phyloP scores from a whole-genome alignment of 2,329 filamentous ascomycete genomes.

The Tolypocladium pustulatum region DNA sequence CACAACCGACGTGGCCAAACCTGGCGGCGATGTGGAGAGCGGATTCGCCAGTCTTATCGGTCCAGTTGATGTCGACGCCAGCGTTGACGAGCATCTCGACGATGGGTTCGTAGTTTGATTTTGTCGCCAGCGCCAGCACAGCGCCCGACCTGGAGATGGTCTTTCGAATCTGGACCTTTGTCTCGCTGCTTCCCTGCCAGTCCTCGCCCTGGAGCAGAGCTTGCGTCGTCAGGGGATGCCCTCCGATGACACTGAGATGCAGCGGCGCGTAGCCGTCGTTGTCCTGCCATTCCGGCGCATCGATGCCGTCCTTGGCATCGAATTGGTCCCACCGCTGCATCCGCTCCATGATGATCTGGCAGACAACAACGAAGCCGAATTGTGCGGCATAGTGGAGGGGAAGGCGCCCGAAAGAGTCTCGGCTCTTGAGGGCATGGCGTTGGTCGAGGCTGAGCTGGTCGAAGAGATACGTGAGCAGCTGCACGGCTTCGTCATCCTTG shows the following conservation, averaged over 20 bases:
- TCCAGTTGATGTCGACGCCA: constrained; percentile 87
- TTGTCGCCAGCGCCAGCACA: constrained; percentile 79
- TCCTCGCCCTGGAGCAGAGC: constrained; percentile 71
- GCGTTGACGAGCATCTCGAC: constrained; percentile 82
- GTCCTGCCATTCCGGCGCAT: constrained; percentile 84
- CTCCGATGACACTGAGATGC: constrained; percentile 84
- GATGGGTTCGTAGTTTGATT: constrained; percentile 75
- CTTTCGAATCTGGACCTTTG: constrained; percentile 55
- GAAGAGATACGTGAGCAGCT: constrained; percentile 52
- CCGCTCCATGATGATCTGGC: constrained; percentile 73
- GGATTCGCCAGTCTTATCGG: constrained; percentile 81
- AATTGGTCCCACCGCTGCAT: constrained; percentile 89
- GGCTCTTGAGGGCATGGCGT: constrained; percentile 52
- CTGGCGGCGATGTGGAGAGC: constrained; percentile 86
- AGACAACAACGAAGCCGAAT: constrained; percentile 87
- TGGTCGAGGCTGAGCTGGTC: constrained; percentile 60
- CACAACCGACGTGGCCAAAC: constrained; percentile 76
- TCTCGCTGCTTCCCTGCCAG: constrained; percentile 54
- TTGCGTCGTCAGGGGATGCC: constrained; percentile 77
- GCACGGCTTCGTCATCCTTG: constrained; percentile 65
- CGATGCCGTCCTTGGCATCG: constrained; percentile 74
- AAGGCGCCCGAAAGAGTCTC: constrained; percentile 71
- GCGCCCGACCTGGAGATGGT: constrained; percentile 72
- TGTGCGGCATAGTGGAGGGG: constrained; percentile 91
- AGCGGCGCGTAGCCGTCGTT: constrained; percentile 82